Evolutionary conservation across 768 basidiomycete species (phyloP), one percentile per base, ranked within the genome.

Genomic region (Serendipita indica): DNA sequence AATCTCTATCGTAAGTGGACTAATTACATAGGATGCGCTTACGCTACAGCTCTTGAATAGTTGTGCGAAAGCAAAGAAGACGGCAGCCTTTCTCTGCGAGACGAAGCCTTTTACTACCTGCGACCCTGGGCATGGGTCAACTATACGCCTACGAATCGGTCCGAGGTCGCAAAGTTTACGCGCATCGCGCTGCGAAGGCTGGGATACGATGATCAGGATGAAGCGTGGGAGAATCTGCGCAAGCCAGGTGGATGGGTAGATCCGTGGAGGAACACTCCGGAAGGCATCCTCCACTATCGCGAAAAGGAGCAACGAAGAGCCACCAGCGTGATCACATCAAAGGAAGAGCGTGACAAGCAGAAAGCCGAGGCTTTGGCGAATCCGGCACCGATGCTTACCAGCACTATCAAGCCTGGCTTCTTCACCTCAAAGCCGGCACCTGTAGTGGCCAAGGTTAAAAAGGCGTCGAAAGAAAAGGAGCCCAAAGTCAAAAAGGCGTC

Each of bases 321-420:
- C 14, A 46, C 13, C 45, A 46, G 13, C 13, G 16, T 16, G 25
- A 27, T 13, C 22, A 27, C 14, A 12, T 10, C 45, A 27, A 46
- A 46, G 45, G 45, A 46, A 46, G 45, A 46, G 12, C 45, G 22
- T 22, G 45, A 46, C 14, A 46, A 46, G 45, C 45, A n/a, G 16
- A 46, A 46, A 46, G 45, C 45, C 45, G 45, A 46, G 22, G 45
- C 45, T 46, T 46, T 46, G 45, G 45, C 45, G 45, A 46, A 46
- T 27, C 45, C 45, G 12, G 45, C 45, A 27, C 45, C 16, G 14
- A 46, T 46, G 45, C 45, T 46, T 22, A 46, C 45, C 12, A 46
- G 45, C 45, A 46, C 16, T 22, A n/a, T 46, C 25, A 46, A 27
- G 25, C 45, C 45, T 22, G 45, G 45, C 16, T 46, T 46, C 25